These are phyloP conservation scores for Liquidambar formosana DNA, from an alignment of 164 flowering plant species.

Conservation along the genomic window DNA sequence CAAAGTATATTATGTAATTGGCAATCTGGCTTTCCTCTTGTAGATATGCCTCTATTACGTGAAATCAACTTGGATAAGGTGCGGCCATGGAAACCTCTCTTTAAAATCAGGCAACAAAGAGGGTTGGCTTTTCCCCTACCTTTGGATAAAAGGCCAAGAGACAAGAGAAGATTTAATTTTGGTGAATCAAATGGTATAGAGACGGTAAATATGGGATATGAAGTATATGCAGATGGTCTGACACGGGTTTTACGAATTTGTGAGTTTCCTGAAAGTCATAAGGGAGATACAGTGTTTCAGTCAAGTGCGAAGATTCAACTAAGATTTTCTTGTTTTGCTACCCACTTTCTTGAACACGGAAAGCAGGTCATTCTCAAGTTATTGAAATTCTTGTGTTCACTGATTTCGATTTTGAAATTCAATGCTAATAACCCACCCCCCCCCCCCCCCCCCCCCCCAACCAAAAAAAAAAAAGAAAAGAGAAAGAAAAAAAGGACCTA, in stretches of 20 bases:
- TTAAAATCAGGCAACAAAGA: conserved; percentile 48
- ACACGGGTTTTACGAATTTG: conserved; percentile 78
- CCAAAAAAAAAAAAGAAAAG: too few species aligned
- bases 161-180: conserved; percentile 23
- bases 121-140: conserved; percentile 46
- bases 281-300: conserved; percentile 27
- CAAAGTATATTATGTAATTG: not conserved
- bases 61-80: conserved; percentile 91
- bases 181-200: conserved; percentile 34
- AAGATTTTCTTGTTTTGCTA: conserved; percentile 51
- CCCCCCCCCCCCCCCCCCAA: not conserved
- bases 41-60: conserved; percentile 53
- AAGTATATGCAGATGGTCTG: conserved; percentile 84
- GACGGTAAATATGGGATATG: conserved; percentile 67
- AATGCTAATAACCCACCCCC: not conserved
- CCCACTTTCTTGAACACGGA: conserved; percentile 62
- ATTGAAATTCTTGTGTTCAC: not conserved
- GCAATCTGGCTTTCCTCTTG: conserved; percentile 12
- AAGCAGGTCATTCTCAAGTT: conserved; percentile 49
- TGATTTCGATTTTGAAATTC: not conserved
- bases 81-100: conserved; percentile 78
- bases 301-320: conserved; percentile 56
- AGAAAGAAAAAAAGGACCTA: too few species aligned
- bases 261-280: conserved; percentile 46
- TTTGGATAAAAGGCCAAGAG: conserved; percentile 36